Conservation (phyloP, 164 flowering plant genomes). For the Chimonanthus salicifolius region DNA sequence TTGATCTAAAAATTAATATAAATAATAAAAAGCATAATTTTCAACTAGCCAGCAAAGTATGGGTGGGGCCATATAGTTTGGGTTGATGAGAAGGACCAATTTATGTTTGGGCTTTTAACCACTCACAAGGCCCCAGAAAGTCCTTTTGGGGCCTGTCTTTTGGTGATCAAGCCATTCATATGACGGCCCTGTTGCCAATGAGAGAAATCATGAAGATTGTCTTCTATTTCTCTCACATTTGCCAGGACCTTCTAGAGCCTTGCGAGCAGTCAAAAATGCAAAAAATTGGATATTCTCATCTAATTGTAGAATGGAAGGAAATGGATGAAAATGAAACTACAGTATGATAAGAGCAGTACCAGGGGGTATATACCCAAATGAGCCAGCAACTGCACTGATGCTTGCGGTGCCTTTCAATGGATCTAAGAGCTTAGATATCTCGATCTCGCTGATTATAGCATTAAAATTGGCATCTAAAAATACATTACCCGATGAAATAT, state of each 20-base stretch:
- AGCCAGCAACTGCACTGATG: constrained; percentile 97
- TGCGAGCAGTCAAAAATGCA: not conserved
- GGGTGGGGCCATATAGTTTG: not conserved
- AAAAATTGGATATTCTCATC: not conserved
- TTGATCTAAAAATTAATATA: not conserved
- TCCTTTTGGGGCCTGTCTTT: too few species aligned
- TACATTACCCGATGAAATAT: constrained; percentile 77
- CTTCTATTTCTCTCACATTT: too few species aligned
- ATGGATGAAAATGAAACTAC: too few species aligned
- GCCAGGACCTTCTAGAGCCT: too few species aligned
- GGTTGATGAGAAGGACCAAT: too few species aligned
- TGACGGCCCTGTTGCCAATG: too few species aligned
- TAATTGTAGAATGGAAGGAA: not conserved
- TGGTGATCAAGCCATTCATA: too few species aligned
- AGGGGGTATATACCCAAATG: constrained; percentile 99
- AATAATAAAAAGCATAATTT: not conserved
- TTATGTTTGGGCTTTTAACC: too few species aligned
- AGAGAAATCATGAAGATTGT: too few species aligned
- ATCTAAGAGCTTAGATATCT: constrained; percentile 93
- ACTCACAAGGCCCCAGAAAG: too few species aligned
- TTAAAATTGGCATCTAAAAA: constrained; percentile 59
- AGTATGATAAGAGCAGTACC: constrained; percentile 33
- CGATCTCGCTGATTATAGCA: constrained; percentile 85
- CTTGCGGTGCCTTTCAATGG: constrained; percentile 95
- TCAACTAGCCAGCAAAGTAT: not conserved